Evolutionary conservation across 129 eudicot species (phyloP).

Genomic region (Oenanthe sinensis): DNA sequence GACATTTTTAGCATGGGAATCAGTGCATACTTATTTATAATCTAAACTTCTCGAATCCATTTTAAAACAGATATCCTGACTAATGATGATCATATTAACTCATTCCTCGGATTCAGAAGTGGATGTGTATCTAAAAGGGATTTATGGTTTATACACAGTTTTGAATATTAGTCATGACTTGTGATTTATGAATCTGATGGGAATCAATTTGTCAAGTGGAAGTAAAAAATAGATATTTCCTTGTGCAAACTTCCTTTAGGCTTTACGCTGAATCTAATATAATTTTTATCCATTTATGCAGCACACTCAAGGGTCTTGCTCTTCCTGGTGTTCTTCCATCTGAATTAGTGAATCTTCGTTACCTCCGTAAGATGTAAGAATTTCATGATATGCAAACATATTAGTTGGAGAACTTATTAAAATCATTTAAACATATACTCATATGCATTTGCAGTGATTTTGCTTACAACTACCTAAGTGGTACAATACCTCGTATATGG

Average conservation of each 20-base stretch:
- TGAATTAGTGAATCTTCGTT: slow-evolving; percentile 51
- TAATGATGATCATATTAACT: neutral
- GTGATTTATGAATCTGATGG: neutral
- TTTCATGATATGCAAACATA: neutral
- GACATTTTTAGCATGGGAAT: neutral
- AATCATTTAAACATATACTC: neutral
- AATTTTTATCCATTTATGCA: slow-evolving; percentile 24
- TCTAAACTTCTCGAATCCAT: neutral
- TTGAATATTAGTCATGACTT: neutral
- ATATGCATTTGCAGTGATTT: slow-evolving; percentile 36
- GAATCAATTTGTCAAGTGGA: neutral
- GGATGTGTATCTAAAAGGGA: too few species aligned
- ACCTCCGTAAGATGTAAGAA: slow-evolving; percentile 61
- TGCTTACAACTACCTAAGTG: slow-evolving; percentile 44
- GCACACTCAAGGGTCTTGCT: slow-evolving; percentile 55
- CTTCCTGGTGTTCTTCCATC: slow-evolving; percentile 84
- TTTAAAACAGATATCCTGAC: neutral
- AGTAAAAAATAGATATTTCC: neutral
- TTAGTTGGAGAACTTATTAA: neutral
- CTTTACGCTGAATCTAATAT: neutral
- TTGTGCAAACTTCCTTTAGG: neutral
- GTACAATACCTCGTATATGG: slow-evolving; percentile 66
- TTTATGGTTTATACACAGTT: neutral
- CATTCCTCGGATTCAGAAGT: neutral
- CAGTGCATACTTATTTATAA: neutral